A percentile compares a stretch with the other conserved stretches of the same genome.
phyloP scores from a whole-genome alignment of 176 grass and related monocot genomes.

The Sorghum bicolor region Sorghum_bicolor_NCBIv3 NC_012873.2:63020001-63020500 shows the following conservation, averaged over 20 bases:
- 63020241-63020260: neutral
- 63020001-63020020: neutral
- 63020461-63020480: constrained; percentile 10
- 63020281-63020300: neutral
- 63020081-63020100: constrained; percentile 48
- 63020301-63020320: constrained; percentile 4
- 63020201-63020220: neutral
- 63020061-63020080: constrained; percentile 36
- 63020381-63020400: constrained; percentile 3
- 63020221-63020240: neutral
- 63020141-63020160: constrained; percentile 78
- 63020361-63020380: constrained; percentile 1
- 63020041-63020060: neutral
- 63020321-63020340: constrained; percentile 8
- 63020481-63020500: neutral
- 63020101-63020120: constrained; percentile 75
- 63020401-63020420: neutral
- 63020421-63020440: neutral
- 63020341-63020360: constrained; percentile 1
- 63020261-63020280: neutral
- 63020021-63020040: neutral
- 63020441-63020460: neutral
- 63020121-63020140: constrained; percentile 82
- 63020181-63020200: constrained; percentile 48
- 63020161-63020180: constrained; percentile 53